Base-by-base conservation (phyloP, 2,329 filamentous ascomycete species). In the Phaeosphaeriaceae sp. region DNA sequence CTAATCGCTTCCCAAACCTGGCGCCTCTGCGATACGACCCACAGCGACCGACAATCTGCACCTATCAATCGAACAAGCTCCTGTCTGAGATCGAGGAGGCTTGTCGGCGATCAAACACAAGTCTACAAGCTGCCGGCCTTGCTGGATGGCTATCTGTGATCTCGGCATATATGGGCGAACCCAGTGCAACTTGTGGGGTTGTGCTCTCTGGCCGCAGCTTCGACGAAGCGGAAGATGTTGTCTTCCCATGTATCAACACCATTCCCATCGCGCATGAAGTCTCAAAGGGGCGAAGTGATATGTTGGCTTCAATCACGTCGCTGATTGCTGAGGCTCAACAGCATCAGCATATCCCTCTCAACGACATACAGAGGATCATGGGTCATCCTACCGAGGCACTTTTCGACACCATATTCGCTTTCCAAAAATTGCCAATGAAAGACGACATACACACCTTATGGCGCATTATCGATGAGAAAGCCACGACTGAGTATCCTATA, bases 351-450 rank as follows among this genome's bases (percentile, higher is more conserved):
- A 86, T 87, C 0, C 87, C 92, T 0, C 80, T 97, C 7, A 82
- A 84, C 2, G 85, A 87, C 27, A 89, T 96, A 10, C 91, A 96
- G 67, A 87, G 85, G 50, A 89, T 89, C 84, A 82, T 91, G 19
- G 88, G 88, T 0, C 83, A 86, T 57, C 81, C 88, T 0, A 86
- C 89, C 22, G 83, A 86, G 7, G 80, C 84, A 0, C 81, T 95
- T 0, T 97, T 97, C 66, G 93, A 97, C 70, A 94, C 92, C 0
- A 82, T 97, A 1, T 87, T 97, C 58, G 90, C 92, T 0, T 94
- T 93, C 69, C 93, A 97, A 70, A 91, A 91, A 63, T 70, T 81
- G 57, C 20, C 61, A 9, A 55, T 27, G 10, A 64, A 78, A 51
- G 19, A 63, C 53, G 36, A 54, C 57, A 36, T 48, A 59, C 65